These are phyloP conservation scores for Boletellus sp. DNA, from an alignment of 768 basidiomycete genomes.

Conservation along the genomic window DNA sequence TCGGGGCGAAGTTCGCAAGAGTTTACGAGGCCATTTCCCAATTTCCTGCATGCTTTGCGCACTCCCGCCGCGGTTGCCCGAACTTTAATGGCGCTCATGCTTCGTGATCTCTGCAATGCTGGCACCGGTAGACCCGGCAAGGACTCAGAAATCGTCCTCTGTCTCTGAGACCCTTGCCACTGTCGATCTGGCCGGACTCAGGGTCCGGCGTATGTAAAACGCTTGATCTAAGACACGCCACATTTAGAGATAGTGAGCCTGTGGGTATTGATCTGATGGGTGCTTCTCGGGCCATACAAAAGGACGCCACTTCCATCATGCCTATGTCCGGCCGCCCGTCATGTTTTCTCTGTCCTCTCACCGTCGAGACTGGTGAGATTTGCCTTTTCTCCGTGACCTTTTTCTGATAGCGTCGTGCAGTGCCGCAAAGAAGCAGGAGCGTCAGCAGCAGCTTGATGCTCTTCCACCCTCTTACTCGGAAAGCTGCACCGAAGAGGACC, in stretches of 20 bases:
- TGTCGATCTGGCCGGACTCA: not conserved
- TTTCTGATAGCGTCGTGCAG: constrained; percentile 19
- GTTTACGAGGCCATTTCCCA: too few species aligned
- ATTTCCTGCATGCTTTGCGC: too few species aligned
- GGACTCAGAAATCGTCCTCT: not conserved
- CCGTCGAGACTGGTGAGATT: constrained; percentile 29
- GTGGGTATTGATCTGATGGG: not conserved
- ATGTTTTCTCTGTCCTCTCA: constrained; percentile 28
- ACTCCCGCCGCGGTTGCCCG: not conserved
- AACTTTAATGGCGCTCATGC: not conserved
- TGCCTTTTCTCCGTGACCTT: not conserved
- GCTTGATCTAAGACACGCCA: not conserved
- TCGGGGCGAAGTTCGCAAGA: too few species aligned
- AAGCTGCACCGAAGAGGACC: constrained; percentile 33
- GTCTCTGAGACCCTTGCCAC: not conserved
- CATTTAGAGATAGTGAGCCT: not conserved
- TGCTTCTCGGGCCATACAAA: constrained; percentile 1
- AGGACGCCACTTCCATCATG: not conserved
- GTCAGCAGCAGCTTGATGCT: constrained; percentile 25
- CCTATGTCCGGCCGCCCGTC: not conserved
- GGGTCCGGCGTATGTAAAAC: not conserved
- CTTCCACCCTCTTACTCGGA: constrained; percentile 30
- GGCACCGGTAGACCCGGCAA: too few species aligned
- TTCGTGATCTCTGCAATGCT: not conserved
- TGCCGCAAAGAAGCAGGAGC: constrained; percentile 33